Evolutionary conservation across 2,329 filamentous ascomycete genomes (phyloP).

Genomic region (Diaporthe vexans): DNA sequence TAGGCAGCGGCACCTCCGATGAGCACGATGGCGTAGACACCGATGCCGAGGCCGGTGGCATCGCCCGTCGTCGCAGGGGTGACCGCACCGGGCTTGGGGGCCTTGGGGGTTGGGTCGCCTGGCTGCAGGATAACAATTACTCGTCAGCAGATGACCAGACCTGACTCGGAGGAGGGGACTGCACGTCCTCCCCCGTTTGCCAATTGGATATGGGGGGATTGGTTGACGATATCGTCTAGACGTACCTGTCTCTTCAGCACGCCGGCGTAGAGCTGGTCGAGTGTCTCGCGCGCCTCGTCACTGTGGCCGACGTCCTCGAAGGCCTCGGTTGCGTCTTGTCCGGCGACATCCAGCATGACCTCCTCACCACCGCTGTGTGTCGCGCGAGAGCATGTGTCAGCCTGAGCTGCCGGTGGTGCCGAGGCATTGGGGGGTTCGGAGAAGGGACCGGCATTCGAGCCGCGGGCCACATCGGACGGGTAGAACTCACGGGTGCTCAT

Average conservation of each 20-base stretch:
- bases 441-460: slow-evolving; percentile 19
- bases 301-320: slow-evolving; percentile 99
- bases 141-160: slow-evolving; percentile 1
- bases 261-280: slow-evolving; percentile 82
- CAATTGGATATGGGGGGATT: neutral
- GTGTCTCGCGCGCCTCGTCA: slow-evolving; percentile 96
- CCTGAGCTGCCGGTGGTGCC: slow-evolving; percentile 31
- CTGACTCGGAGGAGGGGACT: neutral
- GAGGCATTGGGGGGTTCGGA: slow-evolving; percentile 13
- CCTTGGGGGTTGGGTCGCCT: slow-evolving; percentile 83
- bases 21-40: slow-evolving; percentile 85
- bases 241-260: slow-evolving; percentile 84
- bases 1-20: slow-evolving; percentile 84
- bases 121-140: slow-evolving; percentile 61
- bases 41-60: slow-evolving; percentile 76
- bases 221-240: slow-evolving; percentile 37
- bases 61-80: slow-evolving; percentile 63
- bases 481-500: slow-evolving; percentile 88
- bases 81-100: slow-evolving; percentile 63
- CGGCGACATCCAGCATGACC: slow-evolving; percentile 94
- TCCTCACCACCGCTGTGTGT: slow-evolving; percentile 90
- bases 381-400: slow-evolving; percentile 46
- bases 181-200: neutral
- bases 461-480: slow-evolving; percentile 36
- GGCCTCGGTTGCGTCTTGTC: slow-evolving; percentile 96